Evolutionary conservation across 306 rosid species (phyloP).

Genomic region (Elaeagnus macrophylla): DNA sequence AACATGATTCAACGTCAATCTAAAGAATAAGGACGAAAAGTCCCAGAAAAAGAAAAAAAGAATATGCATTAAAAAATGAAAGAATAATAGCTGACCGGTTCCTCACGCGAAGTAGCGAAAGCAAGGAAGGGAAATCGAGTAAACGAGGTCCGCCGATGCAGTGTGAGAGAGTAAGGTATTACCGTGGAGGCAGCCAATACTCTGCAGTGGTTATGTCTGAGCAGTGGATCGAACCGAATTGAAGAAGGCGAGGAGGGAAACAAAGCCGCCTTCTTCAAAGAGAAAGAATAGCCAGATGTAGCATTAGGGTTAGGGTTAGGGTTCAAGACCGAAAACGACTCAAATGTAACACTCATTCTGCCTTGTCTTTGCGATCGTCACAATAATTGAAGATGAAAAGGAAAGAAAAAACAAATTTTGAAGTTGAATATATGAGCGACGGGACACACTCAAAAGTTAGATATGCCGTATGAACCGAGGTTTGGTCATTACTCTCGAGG

Average conservation of each 20-base stretch:
- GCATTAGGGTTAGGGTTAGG: constrained; percentile 15
- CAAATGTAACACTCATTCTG: constrained; percentile 40
- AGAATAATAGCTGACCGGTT: constrained; percentile 39
- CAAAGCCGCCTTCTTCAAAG: constrained; percentile 18
- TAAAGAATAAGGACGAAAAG: no score
- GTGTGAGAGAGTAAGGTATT: constrained; percentile 16
- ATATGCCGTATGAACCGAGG: no score
- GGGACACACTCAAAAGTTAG: no score
- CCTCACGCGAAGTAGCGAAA: constrained; percentile 49
- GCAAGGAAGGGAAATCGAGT: constrained; percentile 24
- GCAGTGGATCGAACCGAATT: constrained; percentile 37
- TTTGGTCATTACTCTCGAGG: no score
- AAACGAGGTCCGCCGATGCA: constrained; percentile 24
- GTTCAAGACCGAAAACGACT: constrained; percentile 51
- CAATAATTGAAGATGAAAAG: no score
- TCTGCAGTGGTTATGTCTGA: constrained; percentile 24
- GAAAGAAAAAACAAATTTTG: no score
- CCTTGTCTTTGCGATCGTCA: no score
- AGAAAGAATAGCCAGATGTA: neutral
- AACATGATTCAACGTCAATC: no score
- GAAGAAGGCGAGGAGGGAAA: constrained; percentile 12
- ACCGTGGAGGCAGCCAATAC: constrained; percentile 20
- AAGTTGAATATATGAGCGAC: no score
- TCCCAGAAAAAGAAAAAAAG: neutral
- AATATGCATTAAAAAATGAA: neutral